These are phyloP conservation scores for Byssochlamys sp. DNA, from an alignment of 2,329 filamentous ascomycete genomes.

Conservation along the genomic window DNA sequence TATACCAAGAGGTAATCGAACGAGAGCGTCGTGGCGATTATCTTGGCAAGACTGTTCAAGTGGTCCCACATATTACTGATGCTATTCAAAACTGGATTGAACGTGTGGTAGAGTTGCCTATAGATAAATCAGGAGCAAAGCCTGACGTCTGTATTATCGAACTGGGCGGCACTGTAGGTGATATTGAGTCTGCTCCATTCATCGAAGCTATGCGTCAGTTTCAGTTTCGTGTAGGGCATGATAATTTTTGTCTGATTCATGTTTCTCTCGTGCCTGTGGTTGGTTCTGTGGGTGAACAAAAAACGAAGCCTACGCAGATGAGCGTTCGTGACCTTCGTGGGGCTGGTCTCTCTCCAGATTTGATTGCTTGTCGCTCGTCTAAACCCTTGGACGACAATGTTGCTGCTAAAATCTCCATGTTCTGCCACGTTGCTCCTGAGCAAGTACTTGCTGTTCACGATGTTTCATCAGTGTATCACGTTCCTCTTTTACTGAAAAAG, in stretches of 20 bases:
- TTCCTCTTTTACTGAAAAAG: slow-evolving; percentile 73
- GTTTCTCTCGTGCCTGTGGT: slow-evolving; percentile 75
- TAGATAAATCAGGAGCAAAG: slow-evolving; percentile 70
- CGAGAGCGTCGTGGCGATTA: slow-evolving; percentile 64
- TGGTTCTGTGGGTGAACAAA: slow-evolving; percentile 62
- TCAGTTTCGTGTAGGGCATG: slow-evolving; percentile 58
- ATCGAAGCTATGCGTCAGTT: slow-evolving; percentile 78
- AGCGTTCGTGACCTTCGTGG: slow-evolving; percentile 70
- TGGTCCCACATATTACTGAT: slow-evolving; percentile 83
- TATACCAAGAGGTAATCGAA: slow-evolving; percentile 80
- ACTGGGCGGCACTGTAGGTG: slow-evolving; percentile 46
- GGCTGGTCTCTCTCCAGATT: slow-evolving; percentile 58
- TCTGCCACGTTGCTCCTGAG: slow-evolving; percentile 69
- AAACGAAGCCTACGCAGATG: slow-evolving; percentile 86
- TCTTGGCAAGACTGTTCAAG: slow-evolving; percentile 77
- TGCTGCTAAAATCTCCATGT: slow-evolving; percentile 70
- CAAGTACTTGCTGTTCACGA: slow-evolving; percentile 76
- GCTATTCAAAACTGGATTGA: slow-evolving; percentile 88
- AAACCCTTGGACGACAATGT: slow-evolving; percentile 58
- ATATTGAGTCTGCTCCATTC: slow-evolving; percentile 81
- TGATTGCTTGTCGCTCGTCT: slow-evolving; percentile 81
- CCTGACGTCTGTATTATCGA: slow-evolving; percentile 86
- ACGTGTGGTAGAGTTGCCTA: slow-evolving; percentile 70
- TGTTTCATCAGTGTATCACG: slow-evolving; percentile 78
- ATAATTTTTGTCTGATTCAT: slow-evolving; percentile 80